Evolutionary conservation across 2,329 filamentous ascomycete species (phyloP).

Genomic region (Coniochaeta pulveracea): DNA sequence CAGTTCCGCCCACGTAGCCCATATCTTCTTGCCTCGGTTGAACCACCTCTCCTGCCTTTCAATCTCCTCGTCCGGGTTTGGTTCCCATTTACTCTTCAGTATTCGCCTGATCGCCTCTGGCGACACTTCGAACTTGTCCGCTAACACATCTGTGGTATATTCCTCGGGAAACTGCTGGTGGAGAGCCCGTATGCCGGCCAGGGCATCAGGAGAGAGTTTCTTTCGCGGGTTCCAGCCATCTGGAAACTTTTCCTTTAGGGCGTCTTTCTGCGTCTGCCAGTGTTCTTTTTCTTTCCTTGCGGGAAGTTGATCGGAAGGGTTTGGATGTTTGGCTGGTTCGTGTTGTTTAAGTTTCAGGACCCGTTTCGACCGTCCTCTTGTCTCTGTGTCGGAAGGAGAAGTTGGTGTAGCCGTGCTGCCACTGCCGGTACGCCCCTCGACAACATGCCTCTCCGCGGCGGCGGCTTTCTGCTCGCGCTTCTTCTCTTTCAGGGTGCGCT

Average conservation of each 20-base stretch:
- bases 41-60: conserved; percentile 51
- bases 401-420: too few relatives aligned
- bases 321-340: too few relatives aligned
- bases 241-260: conserved; percentile 66
- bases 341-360: too few relatives aligned
- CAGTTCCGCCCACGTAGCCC: conserved; percentile 46
- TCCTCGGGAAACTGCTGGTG: conserved; percentile 64
- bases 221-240: conserved; percentile 76
- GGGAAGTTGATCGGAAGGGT: too few relatives aligned
- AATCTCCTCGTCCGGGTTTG: conserved; percentile 42
- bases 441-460: too few relatives aligned
- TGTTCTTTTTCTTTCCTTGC: too few relatives aligned
- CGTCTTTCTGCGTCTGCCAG: conserved; percentile 71
- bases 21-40: conserved; percentile 46
- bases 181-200: conserved; percentile 80
- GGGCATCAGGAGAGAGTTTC: conserved; percentile 79
- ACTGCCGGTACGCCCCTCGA: too few relatives aligned
- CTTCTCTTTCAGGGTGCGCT: too few relatives aligned
- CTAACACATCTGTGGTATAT: conserved; percentile 65
- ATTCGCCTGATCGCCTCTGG: conserved; percentile 82
- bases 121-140: conserved; percentile 74
- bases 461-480: too few relatives aligned
- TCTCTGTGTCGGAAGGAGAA: too few relatives aligned
- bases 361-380: too few relatives aligned
- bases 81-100: conserved; percentile 65